phyloP scores from a whole-genome alignment of 352 stramenopile species.

The Globisporangium alternatum region DNA sequence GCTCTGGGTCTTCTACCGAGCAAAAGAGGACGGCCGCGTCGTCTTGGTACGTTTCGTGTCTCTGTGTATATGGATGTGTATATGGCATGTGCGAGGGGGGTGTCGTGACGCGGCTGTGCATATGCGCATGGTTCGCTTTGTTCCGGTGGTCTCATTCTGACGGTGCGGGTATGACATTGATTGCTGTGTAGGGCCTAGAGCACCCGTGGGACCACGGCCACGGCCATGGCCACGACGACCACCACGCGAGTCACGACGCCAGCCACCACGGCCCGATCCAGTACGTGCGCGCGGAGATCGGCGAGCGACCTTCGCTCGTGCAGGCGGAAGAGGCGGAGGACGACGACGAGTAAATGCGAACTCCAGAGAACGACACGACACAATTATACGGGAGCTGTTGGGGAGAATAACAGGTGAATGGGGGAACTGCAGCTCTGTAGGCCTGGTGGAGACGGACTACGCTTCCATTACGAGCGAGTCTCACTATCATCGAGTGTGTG shows the following conservation, averaged over 20 bases:
- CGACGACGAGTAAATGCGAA: conserved; percentile 33
- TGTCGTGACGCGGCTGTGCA: not conserved
- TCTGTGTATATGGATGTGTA: not conserved
- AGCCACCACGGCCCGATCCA: conserved; percentile 49
- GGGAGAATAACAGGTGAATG: not conserved
- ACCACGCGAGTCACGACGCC: conserved; percentile 17
- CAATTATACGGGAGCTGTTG: conserved; percentile 6
- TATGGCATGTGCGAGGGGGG: not conserved
- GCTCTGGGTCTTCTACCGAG: conserved; percentile 89
- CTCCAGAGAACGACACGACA: not conserved
- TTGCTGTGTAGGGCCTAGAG: conserved; percentile 61
- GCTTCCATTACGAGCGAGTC: conserved; percentile 1
- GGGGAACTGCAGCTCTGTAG: not conserved
- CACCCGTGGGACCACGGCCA: conserved; percentile 84
- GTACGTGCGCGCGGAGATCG: conserved; percentile 71
- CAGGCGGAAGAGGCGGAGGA: conserved; percentile 35
- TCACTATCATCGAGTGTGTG: not conserved
- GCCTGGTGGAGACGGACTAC: not conserved
- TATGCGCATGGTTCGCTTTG: not conserved
- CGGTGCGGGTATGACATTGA: not conserved
- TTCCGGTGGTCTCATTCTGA: conserved; percentile 20
- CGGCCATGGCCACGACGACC: conserved; percentile 33
- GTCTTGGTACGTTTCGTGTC: conserved; percentile 50
- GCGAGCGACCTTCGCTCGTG: conserved; percentile 54
- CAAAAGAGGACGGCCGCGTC: conserved; percentile 83